A percentile compares a stretch with the other conserved stretches of the same genome.
Conservation (phyloP, 345 rosid species). For the Salix caprea region DNA sequence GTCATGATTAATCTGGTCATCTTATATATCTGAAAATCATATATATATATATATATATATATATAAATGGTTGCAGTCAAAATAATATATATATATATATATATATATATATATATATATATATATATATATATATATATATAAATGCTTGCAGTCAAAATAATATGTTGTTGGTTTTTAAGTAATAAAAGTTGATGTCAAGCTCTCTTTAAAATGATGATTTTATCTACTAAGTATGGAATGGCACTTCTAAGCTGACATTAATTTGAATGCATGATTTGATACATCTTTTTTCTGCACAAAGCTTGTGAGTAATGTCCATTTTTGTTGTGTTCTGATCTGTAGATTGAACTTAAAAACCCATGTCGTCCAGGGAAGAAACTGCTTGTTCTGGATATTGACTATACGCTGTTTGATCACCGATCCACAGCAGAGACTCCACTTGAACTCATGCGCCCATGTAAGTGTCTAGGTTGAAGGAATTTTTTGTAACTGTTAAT, state of each 20-base stretch:
- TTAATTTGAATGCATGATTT: background rate
- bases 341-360: conserved; percentile 59
- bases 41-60: too few relatives aligned
- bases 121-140: too few relatives aligned
- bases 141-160: too few relatives aligned
- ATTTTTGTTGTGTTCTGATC: background rate
- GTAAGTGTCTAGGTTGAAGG: conserved; percentile 38
- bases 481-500: background rate
- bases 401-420: conserved; percentile 92
- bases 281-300: background rate
- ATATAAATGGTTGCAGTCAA: too few relatives aligned
- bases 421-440: conserved; percentile 93
- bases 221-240: background rate
- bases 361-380: conserved; percentile 92
- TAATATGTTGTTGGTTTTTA: too few relatives aligned
- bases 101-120: too few relatives aligned
- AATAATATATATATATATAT: too few relatives aligned
- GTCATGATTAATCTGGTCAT: background rate
- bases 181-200: background rate
- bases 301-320: background rate
- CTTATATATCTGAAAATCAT: background rate
- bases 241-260: background rate
- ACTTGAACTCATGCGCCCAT: conserved; percentile 86
- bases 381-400: conserved; percentile 87
- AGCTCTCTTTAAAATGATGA: too few relatives aligned